These are phyloP conservation scores for Cercospora sp. DNA, from an alignment of 2,329 filamentous ascomycete genomes.

Conservation along the genomic window DNA sequence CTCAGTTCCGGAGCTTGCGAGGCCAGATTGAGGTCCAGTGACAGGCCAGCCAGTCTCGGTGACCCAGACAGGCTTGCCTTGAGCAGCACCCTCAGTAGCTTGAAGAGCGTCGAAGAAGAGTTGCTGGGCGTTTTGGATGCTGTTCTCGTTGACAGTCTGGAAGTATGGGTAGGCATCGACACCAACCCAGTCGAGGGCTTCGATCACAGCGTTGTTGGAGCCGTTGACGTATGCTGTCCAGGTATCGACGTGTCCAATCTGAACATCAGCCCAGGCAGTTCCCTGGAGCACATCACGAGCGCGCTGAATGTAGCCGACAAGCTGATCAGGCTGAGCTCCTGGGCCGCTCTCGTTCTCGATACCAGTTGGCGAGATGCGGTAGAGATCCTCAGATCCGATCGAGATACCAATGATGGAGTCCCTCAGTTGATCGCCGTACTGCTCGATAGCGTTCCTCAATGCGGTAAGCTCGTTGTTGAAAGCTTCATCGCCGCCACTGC, in stretches of 20 bases:
- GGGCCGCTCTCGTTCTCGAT: constrained; percentile 61
- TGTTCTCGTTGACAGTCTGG: constrained; percentile 67
- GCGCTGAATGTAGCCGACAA: constrained; percentile 70
- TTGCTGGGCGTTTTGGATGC: constrained; percentile 62
- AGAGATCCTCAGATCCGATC: constrained; percentile 77
- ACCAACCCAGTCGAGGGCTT: constrained; percentile 73
- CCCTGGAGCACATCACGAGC: constrained; percentile 64
- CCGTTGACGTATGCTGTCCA: constrained; percentile 64
- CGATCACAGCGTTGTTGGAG: constrained; percentile 68
- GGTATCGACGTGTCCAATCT: constrained; percentile 69
- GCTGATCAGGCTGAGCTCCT: constrained; percentile 62
- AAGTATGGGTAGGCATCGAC: constrained; percentile 85
- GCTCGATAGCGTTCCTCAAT: constrained; percentile 65
- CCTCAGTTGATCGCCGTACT: constrained; percentile 67
- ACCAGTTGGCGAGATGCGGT: constrained; percentile 66
- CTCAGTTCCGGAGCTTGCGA: constrained; percentile 61
- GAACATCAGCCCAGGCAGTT: constrained; percentile 55
- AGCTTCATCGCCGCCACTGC: constrained; percentile 43
- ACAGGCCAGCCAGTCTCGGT: constrained; percentile 88
- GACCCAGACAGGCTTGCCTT: constrained; percentile 75
- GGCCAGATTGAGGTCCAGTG: constrained; percentile 61
- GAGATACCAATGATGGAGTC: constrained; percentile 76
- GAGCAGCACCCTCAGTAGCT: constrained; percentile 59
- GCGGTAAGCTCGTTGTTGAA: constrained; percentile 75
- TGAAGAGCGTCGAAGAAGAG: constrained; percentile 69